Evolutionary conservation across 768 basidiomycete species (phyloP), one percentile per base, ranked within the genome.

Genomic region (Hygrophoropsis aurantiaca): DNA sequence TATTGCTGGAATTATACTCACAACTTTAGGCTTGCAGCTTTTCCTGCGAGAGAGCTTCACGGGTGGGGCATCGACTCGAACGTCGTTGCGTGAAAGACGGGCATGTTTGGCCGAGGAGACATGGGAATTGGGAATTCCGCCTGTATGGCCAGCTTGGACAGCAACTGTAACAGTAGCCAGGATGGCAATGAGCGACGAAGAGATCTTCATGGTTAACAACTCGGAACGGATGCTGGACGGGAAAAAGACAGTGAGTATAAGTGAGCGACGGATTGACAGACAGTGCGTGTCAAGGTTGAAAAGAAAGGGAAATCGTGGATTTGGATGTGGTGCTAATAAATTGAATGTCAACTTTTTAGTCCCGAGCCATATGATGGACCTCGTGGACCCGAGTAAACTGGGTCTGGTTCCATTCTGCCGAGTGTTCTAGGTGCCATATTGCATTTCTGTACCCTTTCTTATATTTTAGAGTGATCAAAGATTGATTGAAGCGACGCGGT

Each of bases 201-300:
- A 56, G 51, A 74, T 48, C 69, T 72, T 78, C 79, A 81, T 80
- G 49, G 51, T 43, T 44, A 40, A 46, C 37, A 38, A 38, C n/a
- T n/a, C n/a, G n/a, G n/a, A n/a, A n/a, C n/a, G n/a, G n/a, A n/a
- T n/a, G n/a, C n/a, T n/a, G n/a, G 44, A 59, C 58, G 24, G 42
- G 53, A 47, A 46, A 54, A 52, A 49, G 40, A 33, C 44, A 44
- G 40, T 11, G 39, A 41, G 25, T n/a, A 23, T 45, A 50, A 44
- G 52, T 21, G 44, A 62, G 54, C 32, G 47, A 55, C 27, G 34
- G 24, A 34, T n/a, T n/a, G 39, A 30, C 15, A 15, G 21, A 23
- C 1, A 19, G 36, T 13, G 21, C 11, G 16, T 16, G 27, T 23
- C 13, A 23, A n/a, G 19, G 37, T 27, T 11, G 11, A 16, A 40